Evolutionary conservation across 331 rosid species (phyloP), one percentile per base, ranked within the genome.

Genomic region (Pyracantha coccinea): DNA sequence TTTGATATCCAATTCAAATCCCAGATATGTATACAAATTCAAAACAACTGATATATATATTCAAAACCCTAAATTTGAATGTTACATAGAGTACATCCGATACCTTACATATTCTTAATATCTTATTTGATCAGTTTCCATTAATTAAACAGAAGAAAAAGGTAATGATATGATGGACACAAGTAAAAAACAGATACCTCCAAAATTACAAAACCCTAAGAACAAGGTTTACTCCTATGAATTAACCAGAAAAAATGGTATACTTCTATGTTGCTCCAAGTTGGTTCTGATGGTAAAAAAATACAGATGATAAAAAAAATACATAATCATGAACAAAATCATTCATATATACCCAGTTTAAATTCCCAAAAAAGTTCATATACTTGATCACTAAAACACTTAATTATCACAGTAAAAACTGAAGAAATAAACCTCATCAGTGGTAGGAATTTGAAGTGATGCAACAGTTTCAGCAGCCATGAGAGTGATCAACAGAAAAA

Each of bases 391-490:
- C 4, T 50, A 50, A 55, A 25, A 16, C 11, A 47, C 28, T 62
- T 16, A 57, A n/a, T 10, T 9, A 14, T 45, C 59, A 66, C 44
- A 52, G 73, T 67, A 64, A 31, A 61, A 44, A 57, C 45, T 41
- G 38, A 28, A 81, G 47, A 63, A 77, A 84, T 83, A 71, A 80
- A 89, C 83, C 71, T 86, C 83, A 75, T 86, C 79, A 76, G 77
- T 52, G 74, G 83, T 54, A 78, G 87, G 76, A 84, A 87, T 31
- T 52, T 83, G 90, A 85, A 82, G 80, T 50, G 85, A 72, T 47
- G 75, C 83, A 82, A 65, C 77, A 84, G 85, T 57, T 65, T 86
- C 85, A 76, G 92, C 68, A 79, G 93, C 97, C 99, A 92, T 94
- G 81, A 84, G 80, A 78, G 38, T 16, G 55, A 50, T 50, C 55